A percentile compares a stretch with the other conserved stretches of the same genome.
Conservation (phyloP, 495 filamentous ascomycete species). For the Friedmanniomyces endolithicus region DNA sequence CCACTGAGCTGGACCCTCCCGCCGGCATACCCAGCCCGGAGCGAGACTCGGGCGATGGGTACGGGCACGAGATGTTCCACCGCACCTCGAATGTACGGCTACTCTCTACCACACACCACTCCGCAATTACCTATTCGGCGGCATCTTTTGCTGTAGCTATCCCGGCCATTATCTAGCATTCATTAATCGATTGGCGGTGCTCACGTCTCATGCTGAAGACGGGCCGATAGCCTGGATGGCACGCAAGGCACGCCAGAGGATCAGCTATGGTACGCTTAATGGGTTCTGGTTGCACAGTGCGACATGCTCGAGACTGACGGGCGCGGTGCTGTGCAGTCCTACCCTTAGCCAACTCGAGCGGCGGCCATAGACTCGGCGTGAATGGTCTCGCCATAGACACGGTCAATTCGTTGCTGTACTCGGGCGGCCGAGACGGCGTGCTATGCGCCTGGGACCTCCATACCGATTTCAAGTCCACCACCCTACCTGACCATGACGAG, state of each 20-base stretch:
- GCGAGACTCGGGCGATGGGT: not conserved
- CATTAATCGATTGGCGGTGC: no score
- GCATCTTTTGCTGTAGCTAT: no score
- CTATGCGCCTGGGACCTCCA: conserved; percentile 92
- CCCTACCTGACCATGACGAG: conserved; percentile 26
- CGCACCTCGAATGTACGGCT: not conserved
- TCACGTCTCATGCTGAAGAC: not conserved
- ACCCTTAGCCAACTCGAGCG: conserved; percentile 79
- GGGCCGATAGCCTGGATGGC: conserved; percentile 24
- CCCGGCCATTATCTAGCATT: no score
- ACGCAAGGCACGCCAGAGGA: conserved; percentile 35
- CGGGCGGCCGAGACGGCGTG: conserved; percentile 86
- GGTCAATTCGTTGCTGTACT: conserved; percentile 85
- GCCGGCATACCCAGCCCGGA: not conserved
- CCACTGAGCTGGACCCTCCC: no score
- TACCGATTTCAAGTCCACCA: conserved; percentile 36
- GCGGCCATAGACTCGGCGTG: conserved; percentile 84
- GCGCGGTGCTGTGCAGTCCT: conserved; percentile 49
- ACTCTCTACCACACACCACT: not conserved
- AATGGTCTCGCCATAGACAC: conserved; percentile 83
- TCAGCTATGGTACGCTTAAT: conserved; percentile 42
- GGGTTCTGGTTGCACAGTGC: not conserved
- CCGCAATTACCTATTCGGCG: not conserved
- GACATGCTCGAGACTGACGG: not conserved
- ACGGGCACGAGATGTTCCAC: not conserved